Percentiles rank a stretch among this genome's conserved stretches.
phyloP scores from a whole-genome alignment of 805 yeast genomes.

The Saturnispora gosingensis region DNA sequence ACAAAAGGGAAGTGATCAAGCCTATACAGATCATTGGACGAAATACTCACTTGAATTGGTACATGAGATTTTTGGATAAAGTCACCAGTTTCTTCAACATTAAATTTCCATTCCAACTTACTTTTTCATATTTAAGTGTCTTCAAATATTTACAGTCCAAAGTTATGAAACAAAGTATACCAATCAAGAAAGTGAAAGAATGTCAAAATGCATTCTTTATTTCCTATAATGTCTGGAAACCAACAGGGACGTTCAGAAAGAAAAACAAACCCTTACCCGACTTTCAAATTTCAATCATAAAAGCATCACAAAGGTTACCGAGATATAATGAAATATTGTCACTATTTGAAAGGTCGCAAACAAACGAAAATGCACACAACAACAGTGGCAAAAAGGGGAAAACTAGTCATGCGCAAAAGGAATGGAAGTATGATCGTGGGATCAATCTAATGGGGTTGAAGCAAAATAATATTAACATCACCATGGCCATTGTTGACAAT shows the following conservation, averaged over 20 bases:
- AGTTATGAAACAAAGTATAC: slow-evolving; percentile 8
- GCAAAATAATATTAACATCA: slow-evolving; percentile 21
- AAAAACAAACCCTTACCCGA: slow-evolving; percentile 64
- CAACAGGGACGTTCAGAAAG: slow-evolving; percentile 60
- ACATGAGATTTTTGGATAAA: slow-evolving; percentile 6
- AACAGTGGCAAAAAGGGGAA: slow-evolving; percentile 4
- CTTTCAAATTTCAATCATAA: slow-evolving; percentile 56
- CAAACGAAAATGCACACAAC: slow-evolving; percentile 6
- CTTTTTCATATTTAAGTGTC: slow-evolving; percentile 13
- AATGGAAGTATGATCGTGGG: slow-evolving; percentile 12
- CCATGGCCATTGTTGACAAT: slow-evolving; percentile 65
- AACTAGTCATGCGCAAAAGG: background rate
- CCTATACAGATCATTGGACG: slow-evolving; percentile 1
- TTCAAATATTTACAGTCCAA: slow-evolving; percentile 15
- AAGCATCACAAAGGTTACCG: slow-evolving; percentile 42
- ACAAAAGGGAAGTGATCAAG: background rate
- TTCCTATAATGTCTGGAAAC: slow-evolving; percentile 76
- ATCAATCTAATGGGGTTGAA: slow-evolving; percentile 11
- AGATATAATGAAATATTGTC: slow-evolving; percentile 32
- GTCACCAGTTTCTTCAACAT: slow-evolving; percentile 5
- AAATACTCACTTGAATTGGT: slow-evolving; percentile 8
- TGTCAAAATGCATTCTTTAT: slow-evolving; percentile 25
- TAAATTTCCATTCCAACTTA: slow-evolving; percentile 9
- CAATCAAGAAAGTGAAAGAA: slow-evolving; percentile 14
- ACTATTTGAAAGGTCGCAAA: slow-evolving; percentile 26